Evolutionary conservation across 2,329 filamentous ascomycete genomes (phyloP).

Genomic region (Aurifilum marmelostoma): DNA sequence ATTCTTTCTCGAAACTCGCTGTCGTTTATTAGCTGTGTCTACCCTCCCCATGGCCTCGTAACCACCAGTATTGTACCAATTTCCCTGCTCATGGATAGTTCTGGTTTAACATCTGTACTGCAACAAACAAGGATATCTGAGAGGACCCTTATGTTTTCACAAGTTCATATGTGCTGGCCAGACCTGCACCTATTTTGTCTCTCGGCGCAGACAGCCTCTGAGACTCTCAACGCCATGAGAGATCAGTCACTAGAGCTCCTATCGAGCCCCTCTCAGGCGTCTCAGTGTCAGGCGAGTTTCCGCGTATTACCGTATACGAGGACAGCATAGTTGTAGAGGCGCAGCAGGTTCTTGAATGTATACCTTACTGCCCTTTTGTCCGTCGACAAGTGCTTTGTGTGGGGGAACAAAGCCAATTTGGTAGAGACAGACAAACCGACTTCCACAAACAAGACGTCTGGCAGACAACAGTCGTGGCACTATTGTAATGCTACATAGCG

Average conservation of each 20-base stretch:
- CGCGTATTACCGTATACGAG: not conserved
- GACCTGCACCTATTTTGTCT: not conserved
- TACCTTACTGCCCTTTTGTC: not conserved
- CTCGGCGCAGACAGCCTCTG: not conserved
- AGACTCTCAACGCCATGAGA: not conserved
- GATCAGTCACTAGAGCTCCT: not conserved
- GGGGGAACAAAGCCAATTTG: not conserved
- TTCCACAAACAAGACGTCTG: not conserved
- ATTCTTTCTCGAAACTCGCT: not conserved
- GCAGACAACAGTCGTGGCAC: not conserved
- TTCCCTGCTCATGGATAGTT: not conserved
- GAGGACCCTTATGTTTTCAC: not conserved
- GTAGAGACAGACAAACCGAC: not conserved
- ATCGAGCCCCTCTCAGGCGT: not conserved
- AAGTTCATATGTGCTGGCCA: not conserved
- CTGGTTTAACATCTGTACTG: too few relatives aligned
- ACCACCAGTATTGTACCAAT: not conserved
- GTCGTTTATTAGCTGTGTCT: not conserved
- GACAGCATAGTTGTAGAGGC: not conserved
- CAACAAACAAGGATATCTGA: too few relatives aligned
- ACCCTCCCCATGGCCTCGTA: too few relatives aligned
- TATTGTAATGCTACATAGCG: not conserved
- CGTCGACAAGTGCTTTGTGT: not conserved
- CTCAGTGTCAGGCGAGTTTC: not conserved
- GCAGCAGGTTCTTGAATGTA: not conserved